Evolutionary conservation across 2,329 filamentous ascomycete genomes (phyloP), one percentile per base, ranked within the genome.

Genomic region (Thermoascus crustaceus): DNA sequence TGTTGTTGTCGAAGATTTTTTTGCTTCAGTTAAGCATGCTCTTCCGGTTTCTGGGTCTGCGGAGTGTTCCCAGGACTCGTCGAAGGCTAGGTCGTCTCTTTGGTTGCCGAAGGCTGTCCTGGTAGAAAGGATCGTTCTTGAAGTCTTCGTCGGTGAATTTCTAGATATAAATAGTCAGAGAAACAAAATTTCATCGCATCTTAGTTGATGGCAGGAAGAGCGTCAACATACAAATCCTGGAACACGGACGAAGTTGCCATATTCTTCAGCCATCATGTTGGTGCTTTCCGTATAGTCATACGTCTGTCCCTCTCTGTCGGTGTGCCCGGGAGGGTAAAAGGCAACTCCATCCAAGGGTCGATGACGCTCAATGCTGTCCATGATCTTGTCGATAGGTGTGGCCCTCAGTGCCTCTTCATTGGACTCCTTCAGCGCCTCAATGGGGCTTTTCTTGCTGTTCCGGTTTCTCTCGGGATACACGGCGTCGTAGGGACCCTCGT

Each of bases 401-500:
- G 89, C 89, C 42, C 71, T 76, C 32, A 95, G 59, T 0, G 87
- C 84, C 56, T 86, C 83, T 35, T 71, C 68, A 60, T 91, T 94
- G 26, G 78, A 79, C 3, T 75, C 70, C 37, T 69, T 68, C 4
- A 94, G 74, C 2, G 88, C 89, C 18, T 82, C 85, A 5, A 95
- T 64, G 0, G 89, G 88, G 3, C 84, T 80, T 39, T 57, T 63
- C 36, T 69, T 65, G 48, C 67, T 70, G 49, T 77, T 69, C 3
- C 64, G 69, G 62, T 95, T 95, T 31, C 85, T 75, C 8, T 82
- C 76, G 1, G 81, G 68, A 34, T 85, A 70, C 2, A 85, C 82
- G 7, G 88, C 85, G 55, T 96, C 89, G 49, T 84, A 96, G 0
- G 89, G 89, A 0, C 89, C 88, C 44, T 82, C 85, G 51, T 96